These are phyloP conservation scores for Violaceomyces palustris DNA, from an alignment of 1,284 basidiomycete genomes.

Conservation along the genomic window DNA sequence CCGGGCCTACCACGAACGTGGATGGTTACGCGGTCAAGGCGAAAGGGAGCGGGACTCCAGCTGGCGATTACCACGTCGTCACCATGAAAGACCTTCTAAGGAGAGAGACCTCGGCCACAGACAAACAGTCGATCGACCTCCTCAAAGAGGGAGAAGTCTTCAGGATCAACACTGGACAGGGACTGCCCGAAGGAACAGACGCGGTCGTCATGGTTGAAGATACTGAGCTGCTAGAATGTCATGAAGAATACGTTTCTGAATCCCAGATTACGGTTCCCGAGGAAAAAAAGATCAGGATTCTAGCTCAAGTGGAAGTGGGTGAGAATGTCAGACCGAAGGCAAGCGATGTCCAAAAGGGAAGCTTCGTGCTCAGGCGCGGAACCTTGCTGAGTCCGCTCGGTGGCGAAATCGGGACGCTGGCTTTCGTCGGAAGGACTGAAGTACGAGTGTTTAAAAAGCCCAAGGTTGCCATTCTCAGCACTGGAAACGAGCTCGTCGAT, in stretches of 20 bases:
- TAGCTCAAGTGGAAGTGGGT: conserved; percentile 62
- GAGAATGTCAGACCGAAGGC: conserved; percentile 73
- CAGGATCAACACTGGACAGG: conserved; percentile 54
- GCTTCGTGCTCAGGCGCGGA: conserved; percentile 64
- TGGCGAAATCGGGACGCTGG: conserved; percentile 78
- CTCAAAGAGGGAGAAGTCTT: conserved; percentile 22
- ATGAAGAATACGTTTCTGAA: conserved; percentile 65
- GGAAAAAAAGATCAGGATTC: conserved; percentile 65
- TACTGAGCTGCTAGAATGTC: conserved; percentile 64
- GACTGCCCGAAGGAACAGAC: conserved; percentile 68
- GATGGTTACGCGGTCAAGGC: conserved; percentile 74
- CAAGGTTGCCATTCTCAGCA: conserved; percentile 71
- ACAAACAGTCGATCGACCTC: too few species aligned
- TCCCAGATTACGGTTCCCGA: conserved; percentile 66
- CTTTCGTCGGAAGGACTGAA: conserved; percentile 69
- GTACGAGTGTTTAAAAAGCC: conserved; percentile 69
- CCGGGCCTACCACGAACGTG: conserved; percentile 66
- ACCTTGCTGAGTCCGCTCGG: conserved; percentile 64
- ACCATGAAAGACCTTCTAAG: conserved; percentile 55
- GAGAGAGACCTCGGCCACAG: too few species aligned
- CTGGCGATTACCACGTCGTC: conserved; percentile 68
- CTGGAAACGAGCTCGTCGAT: conserved; percentile 75
- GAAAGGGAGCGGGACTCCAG: conserved; percentile 49
- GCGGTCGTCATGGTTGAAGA: conserved; percentile 88
- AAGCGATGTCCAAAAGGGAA: conserved; percentile 67